Base-by-base conservation (phyloP, 2,329 filamentous ascomycete genomes). In the Tolypocladium endophyticum region DNA sequence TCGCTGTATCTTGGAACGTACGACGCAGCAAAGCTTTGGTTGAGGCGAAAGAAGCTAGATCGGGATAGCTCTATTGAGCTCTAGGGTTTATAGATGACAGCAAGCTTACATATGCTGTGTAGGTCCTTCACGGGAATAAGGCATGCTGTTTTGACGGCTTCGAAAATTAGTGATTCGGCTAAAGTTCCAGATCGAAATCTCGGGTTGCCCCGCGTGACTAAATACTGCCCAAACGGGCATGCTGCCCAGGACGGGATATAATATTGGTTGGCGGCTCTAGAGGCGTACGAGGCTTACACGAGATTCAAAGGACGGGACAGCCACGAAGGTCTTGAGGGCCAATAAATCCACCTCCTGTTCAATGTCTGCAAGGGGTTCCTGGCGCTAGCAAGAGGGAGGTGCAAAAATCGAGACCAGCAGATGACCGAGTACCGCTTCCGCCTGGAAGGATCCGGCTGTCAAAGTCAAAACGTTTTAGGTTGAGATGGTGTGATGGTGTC, bases 1-100 rank as follows among this genome's bases (percentile, higher is more conserved):
- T 91, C 91, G 4, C 74, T 96, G 59, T 96, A 96, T 77, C 75
- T 96, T 50, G 90, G 90, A 30, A 87, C 89, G 52, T 96, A 96
- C 73, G 92, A 96, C 72, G 87, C 86, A 64, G 87, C 89, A 12
- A 86, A 90, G 68, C 76, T 83, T 45, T 90, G 84, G 78, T 71
- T 87, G 63, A 77, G 74, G 56, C 67, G 71, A 55, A 70, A 73
- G 58, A 81, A 77, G 63, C 73, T 75, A 58, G 70, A 68, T 30
- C 39, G 64, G 50, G 76, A 79, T 55, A 76, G 79, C 20, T 77
- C 71, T 6, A 61, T 57, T 14, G 66, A 54, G 16, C 56, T 69
- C 16, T 55, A 36, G 35, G 2, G 28, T 58, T 11, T 7, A 20
- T 52, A 28, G 18, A n/a, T n/a, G n/a, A 30, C 7, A 52, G 11